Base-by-base conservation (phyloP, 306 rosid genomes). In the Fagus crenata region DNA sequence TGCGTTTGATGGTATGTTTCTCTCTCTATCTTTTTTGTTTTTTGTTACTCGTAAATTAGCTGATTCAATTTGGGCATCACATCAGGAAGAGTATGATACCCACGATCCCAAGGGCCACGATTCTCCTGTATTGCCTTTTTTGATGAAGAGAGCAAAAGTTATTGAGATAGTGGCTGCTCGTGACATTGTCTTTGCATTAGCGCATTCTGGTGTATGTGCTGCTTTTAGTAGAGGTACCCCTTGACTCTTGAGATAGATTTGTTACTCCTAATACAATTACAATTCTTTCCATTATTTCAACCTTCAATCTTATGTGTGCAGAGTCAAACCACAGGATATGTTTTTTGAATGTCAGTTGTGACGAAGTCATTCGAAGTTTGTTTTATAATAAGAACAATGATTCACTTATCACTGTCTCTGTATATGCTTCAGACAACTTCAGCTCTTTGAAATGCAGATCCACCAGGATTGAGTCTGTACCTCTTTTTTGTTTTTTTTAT, bases 371-470 rank as follows among this genome's bases (percentile, higher is more conserved):
- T 49, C 88, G 98, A 41, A 93, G 98, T 77, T 88, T 93, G 82
- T 93, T 93, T 87, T 93, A 91, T 77, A 93, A 93, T 71, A 93
- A 91, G 83, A 93, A 93, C 90, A 93, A 93, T 42, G 96, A 93
- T 55, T 93, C 98, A 12, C 97, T 93, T 71, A 93, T 93, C 80
- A 93, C 95, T 0, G 98, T 93, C 72, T 93, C 98, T 1, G 98
- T 93, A 76, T 93, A 91, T 88, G 98, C 98, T 53, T 91, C 95
- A 35, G 98, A 93, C 85, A 93, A 88, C 74, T 93, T 91, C 96
- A 88, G 97, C 83, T 93, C 97, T 67, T 84, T 93, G 89, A 93
- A 91, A 83, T 93, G 98, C 82, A 85, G 98, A 87, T 88, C 93
- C 75, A 93, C 96, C 6, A 87, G 96, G 91, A 93, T 91, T 78